Evolutionary conservation across 2,329 filamentous ascomycete species (phyloP).

Genomic region (Bipolaris bicolor): DNA sequence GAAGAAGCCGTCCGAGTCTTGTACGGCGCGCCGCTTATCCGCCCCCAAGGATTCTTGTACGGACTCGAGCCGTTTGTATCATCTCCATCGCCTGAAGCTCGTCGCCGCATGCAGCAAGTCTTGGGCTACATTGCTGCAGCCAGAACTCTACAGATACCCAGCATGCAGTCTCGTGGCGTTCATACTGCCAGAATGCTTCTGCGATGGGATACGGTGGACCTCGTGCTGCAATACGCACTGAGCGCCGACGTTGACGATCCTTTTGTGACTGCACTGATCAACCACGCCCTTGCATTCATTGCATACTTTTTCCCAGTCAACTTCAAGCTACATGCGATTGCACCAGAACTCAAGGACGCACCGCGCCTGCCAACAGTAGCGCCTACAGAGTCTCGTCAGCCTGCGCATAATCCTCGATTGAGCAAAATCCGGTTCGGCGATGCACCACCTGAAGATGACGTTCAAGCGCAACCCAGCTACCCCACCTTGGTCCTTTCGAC

Average conservation of each 20-base stretch:
- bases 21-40: slow-evolving; percentile 45
- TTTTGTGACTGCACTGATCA: slow-evolving; percentile 62
- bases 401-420: slow-evolving; percentile 59
- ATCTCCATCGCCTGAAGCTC: slow-evolving; percentile 37
- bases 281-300: slow-evolving; percentile 64
- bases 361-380: slow-evolving; percentile 54
- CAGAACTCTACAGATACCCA: slow-evolving; percentile 61
- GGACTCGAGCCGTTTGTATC: slow-evolving; percentile 37
- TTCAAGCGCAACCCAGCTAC: slow-evolving; percentile 43
- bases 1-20: slow-evolving; percentile 46
- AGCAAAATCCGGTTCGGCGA: slow-evolving; percentile 76
- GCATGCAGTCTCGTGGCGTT: slow-evolving; percentile 63
- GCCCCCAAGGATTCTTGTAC: slow-evolving; percentile 35
- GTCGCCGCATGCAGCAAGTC: slow-evolving; percentile 44
- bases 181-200: slow-evolving; percentile 65
- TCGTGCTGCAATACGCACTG: slow-evolving; percentile 65
- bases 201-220: slow-evolving; percentile 68
- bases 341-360: slow-evolving; percentile 54
- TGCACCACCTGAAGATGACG: slow-evolving; percentile 56
- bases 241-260: slow-evolving; percentile 57
- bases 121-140: slow-evolving; percentile 71
- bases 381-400: slow-evolving; percentile 38
- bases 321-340: slow-evolving; percentile 64
- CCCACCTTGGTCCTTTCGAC: slow-evolving; percentile 65
- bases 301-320: slow-evolving; percentile 64